Evolutionary conservation across 495 filamentous ascomycete genomes (phyloP).

Genomic region (Penicillium tannophilum): DNA sequence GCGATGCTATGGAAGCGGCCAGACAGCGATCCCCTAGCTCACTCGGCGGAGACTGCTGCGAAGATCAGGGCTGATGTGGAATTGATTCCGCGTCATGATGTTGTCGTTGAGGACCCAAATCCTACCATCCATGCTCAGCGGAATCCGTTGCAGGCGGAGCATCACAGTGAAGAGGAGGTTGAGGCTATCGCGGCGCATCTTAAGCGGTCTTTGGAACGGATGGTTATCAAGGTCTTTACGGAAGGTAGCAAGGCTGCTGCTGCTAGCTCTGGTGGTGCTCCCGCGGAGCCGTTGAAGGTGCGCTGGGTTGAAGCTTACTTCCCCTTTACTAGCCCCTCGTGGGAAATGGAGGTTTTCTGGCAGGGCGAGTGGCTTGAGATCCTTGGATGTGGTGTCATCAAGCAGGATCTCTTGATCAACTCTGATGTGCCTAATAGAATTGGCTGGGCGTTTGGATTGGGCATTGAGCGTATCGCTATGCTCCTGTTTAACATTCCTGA

Average conservation of each 20-base stretch:
- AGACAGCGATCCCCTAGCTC: conserved; percentile 57
- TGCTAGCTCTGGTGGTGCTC: conserved; percentile 46
- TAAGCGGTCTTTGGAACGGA: conserved; percentile 83
- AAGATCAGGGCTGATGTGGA: conserved; percentile 65
- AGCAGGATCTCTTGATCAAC: conserved; percentile 75
- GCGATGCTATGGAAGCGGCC: conserved; percentile 86
- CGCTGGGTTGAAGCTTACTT: conserved; percentile 97
- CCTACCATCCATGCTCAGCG: conserved; percentile 75
- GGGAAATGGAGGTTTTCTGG: conserved; percentile 96
- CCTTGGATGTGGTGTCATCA: conserved; percentile 87
- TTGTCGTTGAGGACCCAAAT: conserved; percentile 82
- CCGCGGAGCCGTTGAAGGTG: conserved; percentile 71
- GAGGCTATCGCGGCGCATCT: conserved; percentile 84
- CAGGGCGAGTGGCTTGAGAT: conserved; percentile 93
- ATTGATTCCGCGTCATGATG: conserved; percentile 65
- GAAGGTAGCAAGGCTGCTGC: conserved; percentile 69
- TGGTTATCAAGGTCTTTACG: conserved; percentile 87
- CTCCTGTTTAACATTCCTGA: conserved; percentile 93
- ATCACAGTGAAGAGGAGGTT: conserved; percentile 74
- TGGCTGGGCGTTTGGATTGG: conserved; percentile 96
- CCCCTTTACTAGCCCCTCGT: conserved; percentile 92
- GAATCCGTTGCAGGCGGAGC: conserved; percentile 76
- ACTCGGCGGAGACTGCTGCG: conserved; percentile 38
- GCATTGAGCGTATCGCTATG: conserved; percentile 94
- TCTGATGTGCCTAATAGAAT: conserved; percentile 74